These are phyloP conservation scores for Claviceps pazoutovae DNA, from an alignment of 2,329 filamentous ascomycete genomes.

Conservation along the genomic window DNA sequence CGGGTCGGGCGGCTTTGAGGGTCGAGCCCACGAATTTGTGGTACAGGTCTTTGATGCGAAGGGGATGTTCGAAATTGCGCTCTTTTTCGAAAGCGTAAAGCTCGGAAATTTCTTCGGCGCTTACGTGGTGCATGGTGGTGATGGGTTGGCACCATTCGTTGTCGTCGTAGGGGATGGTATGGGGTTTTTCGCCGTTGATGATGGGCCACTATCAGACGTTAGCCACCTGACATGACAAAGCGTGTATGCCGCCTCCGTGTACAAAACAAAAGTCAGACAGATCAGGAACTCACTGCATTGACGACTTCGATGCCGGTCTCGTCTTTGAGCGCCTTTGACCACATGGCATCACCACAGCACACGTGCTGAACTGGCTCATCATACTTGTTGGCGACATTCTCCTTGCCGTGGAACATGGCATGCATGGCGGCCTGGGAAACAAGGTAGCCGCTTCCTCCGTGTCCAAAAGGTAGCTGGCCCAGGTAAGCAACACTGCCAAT, in stretches of 20 bases:
- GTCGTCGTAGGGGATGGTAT: conserved; percentile 31
- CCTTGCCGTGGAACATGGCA: conserved; percentile 25
- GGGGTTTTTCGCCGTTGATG: conserved; percentile 41
- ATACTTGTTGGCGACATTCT: conserved; percentile 31
- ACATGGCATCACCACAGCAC: conserved; percentile 40
- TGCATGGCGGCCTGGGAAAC: conserved; percentile 38
- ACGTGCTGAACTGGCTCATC: conserved; percentile 25
- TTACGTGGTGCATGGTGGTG: conserved; percentile 42
- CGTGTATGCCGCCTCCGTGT: no score
- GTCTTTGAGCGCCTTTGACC: conserved; percentile 31
- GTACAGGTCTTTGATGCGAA: conserved; percentile 35
- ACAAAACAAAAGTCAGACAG: neutral
- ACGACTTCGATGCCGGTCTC: conserved; percentile 26
- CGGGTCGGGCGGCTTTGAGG: conserved; percentile 23
- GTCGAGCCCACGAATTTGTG: conserved; percentile 28
- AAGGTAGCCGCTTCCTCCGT: conserved; percentile 42
- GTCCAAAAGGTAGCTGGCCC: conserved; percentile 31
- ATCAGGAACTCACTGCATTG: conserved; percentile 23
- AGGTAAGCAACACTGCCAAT: conserved; percentile 35
- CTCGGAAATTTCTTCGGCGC: conserved; percentile 32
- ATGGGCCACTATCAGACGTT: conserved; percentile 30
- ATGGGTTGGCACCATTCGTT: conserved; percentile 42
- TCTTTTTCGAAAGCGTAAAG: conserved; percentile 38
- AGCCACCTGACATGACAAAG: neutral
- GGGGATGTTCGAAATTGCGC: conserved; percentile 18